phyloP scores from a whole-genome alignment of 306 rosid species.

The Quercus wislizeni region DNA sequence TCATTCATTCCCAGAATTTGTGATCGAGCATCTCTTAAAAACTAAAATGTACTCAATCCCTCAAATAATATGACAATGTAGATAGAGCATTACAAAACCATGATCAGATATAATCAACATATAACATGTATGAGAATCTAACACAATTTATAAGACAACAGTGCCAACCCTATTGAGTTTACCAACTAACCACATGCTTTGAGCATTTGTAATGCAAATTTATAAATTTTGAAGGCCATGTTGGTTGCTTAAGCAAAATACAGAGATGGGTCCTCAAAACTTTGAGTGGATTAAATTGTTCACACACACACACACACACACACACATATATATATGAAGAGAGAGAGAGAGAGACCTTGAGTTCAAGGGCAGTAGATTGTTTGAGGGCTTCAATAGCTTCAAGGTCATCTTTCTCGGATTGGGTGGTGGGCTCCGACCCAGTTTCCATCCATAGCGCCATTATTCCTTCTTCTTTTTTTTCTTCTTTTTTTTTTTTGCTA shows the following conservation, averaged over 20 bases:
- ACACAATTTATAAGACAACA: neutral
- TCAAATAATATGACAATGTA: neutral
- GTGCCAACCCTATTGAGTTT: neutral
- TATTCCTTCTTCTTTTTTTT: too few species aligned
- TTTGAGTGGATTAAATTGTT: neutral
- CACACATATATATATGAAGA: neutral
- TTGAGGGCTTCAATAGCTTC: conserved; percentile 92
- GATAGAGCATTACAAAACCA: neutral
- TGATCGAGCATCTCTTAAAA: neutral
- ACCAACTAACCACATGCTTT: too few species aligned
- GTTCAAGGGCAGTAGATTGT: conserved; percentile 66
- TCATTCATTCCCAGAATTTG: too few species aligned
- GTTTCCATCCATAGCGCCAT: conserved; percentile 91
- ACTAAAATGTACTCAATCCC: neutral
- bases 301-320: neutral
- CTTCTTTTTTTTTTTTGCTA: too few species aligned
- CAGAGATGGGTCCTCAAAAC: neutral
- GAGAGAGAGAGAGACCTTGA: conserved; percentile 52
- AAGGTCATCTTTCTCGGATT: conserved; percentile 77
- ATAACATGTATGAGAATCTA: too few species aligned
- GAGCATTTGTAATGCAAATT: neutral
- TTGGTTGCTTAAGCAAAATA: neutral
- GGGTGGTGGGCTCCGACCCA: conserved; percentile 73
- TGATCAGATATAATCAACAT: neutral
- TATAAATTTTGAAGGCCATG: neutral